Conservation (phyloP, 352 stramenopile species). For the Pythium brachiatum region DNA sequence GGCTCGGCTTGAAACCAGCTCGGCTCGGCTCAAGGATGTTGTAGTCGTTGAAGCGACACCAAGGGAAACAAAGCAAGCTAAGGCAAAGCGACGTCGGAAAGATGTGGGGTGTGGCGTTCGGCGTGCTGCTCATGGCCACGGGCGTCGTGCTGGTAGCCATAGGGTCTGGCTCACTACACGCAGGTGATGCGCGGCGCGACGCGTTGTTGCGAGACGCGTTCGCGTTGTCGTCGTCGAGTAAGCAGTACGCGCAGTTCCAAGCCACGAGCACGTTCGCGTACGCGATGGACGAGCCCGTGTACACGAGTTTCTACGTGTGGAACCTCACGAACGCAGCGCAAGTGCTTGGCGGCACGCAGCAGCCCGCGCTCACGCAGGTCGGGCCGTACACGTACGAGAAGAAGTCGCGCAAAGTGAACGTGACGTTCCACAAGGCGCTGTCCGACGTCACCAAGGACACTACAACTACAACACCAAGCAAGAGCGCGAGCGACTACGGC, state of each 20-base stretch:
- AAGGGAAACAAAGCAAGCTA: neutral
- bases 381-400: constrained; percentile 74
- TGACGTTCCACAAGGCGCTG: constrained; percentile 31
- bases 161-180: constrained; percentile 29
- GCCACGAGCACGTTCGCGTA: constrained; percentile 34
- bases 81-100: neutral
- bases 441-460: neutral
- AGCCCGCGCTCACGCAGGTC: constrained; percentile 43
- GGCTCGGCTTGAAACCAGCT: neutral
- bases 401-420: constrained; percentile 50
- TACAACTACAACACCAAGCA: neutral
- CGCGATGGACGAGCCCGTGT: constrained; percentile 49
- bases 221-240: neutral
- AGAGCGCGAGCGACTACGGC: constrained; percentile 21
- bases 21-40: no score
- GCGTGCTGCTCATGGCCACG: constrained; percentile 21
- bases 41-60: neutral
- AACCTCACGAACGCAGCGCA: constrained; percentile 63
- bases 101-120: constrained; percentile 32
- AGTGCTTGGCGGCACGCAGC: constrained; percentile 30
- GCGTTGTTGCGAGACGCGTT: constrained; percentile 8
- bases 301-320: constrained; percentile 65
- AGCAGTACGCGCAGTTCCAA: constrained; percentile 16
- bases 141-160: constrained; percentile 28
- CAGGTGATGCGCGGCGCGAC: constrained; percentile 4